Percentiles rank a stretch among this genome's conserved stretches.
These are phyloP conservation scores for Russula foetens DNA, from an alignment of 768 basidiomycete species.

Conservation along the genomic window DNA sequence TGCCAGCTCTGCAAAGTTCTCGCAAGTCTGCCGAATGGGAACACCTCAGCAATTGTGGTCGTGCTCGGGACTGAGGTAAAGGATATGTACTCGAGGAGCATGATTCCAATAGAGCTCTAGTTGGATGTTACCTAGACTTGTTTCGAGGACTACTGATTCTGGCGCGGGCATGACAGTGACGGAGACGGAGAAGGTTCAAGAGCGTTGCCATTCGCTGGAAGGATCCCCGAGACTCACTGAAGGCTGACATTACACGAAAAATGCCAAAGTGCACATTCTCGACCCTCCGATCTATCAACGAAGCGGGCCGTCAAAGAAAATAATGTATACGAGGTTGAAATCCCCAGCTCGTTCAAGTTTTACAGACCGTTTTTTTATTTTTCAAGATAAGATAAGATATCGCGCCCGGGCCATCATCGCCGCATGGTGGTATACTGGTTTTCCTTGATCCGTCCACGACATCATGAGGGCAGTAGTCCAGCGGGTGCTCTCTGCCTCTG, in stretches of 20 bases:
- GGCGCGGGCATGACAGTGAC: slow-evolving; percentile 1
- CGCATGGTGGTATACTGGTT: too few species aligned
- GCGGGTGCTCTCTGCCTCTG: slow-evolving; percentile 77
- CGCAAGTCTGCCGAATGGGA: slow-evolving; percentile 74
- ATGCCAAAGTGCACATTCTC: neutral
- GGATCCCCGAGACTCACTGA: too few species aligned
- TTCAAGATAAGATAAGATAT: neutral
- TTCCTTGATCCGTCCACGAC: too few species aligned
- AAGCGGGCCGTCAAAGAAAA: too few species aligned
- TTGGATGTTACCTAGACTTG: slow-evolving; percentile 77
- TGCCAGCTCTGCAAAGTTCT: slow-evolving; percentile 90
- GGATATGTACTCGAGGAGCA: slow-evolving; percentile 53
- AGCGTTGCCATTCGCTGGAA: too few species aligned
- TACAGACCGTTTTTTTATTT: too few species aligned
- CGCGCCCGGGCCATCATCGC: too few species aligned
- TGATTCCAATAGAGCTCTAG: slow-evolving; percentile 92
- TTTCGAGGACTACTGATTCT: slow-evolving; percentile 69
- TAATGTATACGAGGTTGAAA: too few species aligned
- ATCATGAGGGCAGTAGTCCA: slow-evolving; percentile 78
- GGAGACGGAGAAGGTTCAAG: too few species aligned
- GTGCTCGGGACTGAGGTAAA: neutral
- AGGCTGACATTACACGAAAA: neutral
- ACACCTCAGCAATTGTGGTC: slow-evolving; percentile 1
- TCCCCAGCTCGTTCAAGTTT: too few species aligned
- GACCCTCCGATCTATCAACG: neutral